These are phyloP conservation scores for Triangularia verruculosa DNA, from an alignment of 2,329 filamentous ascomycete genomes.

Conservation along the genomic window DNA sequence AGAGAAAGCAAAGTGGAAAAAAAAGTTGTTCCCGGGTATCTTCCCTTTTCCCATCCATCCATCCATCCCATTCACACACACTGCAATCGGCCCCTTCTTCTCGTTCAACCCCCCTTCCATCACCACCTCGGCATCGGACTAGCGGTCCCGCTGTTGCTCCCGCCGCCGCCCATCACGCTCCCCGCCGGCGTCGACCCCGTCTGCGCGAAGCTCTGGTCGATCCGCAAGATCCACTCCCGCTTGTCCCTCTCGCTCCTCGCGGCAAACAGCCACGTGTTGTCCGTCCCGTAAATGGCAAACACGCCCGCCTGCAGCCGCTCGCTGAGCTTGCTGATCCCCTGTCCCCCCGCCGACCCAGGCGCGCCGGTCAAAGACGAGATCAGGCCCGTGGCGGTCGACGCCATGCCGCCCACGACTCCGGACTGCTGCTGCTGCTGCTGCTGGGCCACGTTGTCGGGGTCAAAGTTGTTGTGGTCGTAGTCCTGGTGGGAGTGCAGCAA, in stretches of 20 bases:
- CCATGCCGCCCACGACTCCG: conserved; percentile 33
- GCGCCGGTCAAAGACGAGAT: neutral
- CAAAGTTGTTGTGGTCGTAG: conserved; percentile 11
- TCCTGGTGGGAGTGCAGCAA: conserved; percentile 53
- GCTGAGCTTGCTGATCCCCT: conserved; percentile 49
- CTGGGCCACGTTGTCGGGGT: neutral
- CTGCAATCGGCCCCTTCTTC: no score
- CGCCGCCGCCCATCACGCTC: neutral
- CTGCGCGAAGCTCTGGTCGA: conserved; percentile 70
- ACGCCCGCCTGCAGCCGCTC: conserved; percentile 67
- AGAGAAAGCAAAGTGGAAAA: neutral
- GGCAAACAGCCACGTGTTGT: conserved; percentile 94
- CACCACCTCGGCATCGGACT: neutral
- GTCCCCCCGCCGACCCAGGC: neutral
- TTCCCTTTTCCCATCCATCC: neutral
- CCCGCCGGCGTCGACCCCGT: neutral
- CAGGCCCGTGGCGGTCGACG: neutral
- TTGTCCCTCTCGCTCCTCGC: conserved; percentile 87
- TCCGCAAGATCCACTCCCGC: conserved; percentile 93
- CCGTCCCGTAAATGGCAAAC: conserved; percentile 90
- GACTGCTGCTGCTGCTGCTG: neutral
- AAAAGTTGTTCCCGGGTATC: neutral
- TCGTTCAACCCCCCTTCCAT: neutral
- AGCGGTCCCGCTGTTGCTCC: neutral
- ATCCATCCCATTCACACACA: neutral